These are phyloP conservation scores for Ophiostoma perfectum DNA, from an alignment of 2,329 filamentous ascomycete species.

Conservation along the genomic window DNA sequence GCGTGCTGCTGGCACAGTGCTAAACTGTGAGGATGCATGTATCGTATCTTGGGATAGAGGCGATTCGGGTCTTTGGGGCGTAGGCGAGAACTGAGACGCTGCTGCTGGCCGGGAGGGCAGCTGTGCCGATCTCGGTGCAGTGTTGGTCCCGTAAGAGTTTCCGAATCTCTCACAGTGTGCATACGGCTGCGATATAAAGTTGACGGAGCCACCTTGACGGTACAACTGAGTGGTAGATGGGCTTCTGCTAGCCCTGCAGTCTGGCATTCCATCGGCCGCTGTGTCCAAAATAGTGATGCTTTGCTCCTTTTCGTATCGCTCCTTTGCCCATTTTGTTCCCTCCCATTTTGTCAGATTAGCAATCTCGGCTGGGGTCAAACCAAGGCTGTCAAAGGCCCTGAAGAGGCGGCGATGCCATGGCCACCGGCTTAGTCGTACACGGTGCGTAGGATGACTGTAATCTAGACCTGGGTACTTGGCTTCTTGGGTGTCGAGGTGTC, in stretches of 20 bases:
- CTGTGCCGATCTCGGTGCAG: not conserved
- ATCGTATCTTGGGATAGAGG: too few species aligned
- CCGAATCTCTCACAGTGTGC: not conserved
- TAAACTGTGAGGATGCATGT: too few species aligned
- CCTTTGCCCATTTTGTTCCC: slow-evolving; percentile 76
- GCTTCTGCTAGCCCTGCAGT: slow-evolving; percentile 43
- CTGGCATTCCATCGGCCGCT: slow-evolving; percentile 60
- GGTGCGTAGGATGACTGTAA: slow-evolving; percentile 67
- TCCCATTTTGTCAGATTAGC: slow-evolving; percentile 72
- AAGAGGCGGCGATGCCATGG: slow-evolving; percentile 72
- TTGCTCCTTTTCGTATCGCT: slow-evolving; percentile 72
- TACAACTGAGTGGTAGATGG: not conserved
- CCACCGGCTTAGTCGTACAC: slow-evolving; percentile 71
- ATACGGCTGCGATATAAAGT: not conserved
- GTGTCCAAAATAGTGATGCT: slow-evolving; percentile 65
- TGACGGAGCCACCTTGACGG: not conserved
- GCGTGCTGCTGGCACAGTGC: too few species aligned
- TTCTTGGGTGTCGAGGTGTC: slow-evolving; percentile 71
- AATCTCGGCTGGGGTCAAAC: slow-evolving; percentile 65
- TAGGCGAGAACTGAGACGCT: not conserved
- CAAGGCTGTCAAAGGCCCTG: slow-evolving; percentile 65
- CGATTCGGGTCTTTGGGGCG: not conserved
- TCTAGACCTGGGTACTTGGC: slow-evolving; percentile 77
- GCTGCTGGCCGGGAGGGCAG: slow-evolving; percentile 4
- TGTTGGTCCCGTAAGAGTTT: not conserved